Base-by-base conservation (phyloP, 108 stramenopile genomes). In the Seminavis robusta region DNA sequence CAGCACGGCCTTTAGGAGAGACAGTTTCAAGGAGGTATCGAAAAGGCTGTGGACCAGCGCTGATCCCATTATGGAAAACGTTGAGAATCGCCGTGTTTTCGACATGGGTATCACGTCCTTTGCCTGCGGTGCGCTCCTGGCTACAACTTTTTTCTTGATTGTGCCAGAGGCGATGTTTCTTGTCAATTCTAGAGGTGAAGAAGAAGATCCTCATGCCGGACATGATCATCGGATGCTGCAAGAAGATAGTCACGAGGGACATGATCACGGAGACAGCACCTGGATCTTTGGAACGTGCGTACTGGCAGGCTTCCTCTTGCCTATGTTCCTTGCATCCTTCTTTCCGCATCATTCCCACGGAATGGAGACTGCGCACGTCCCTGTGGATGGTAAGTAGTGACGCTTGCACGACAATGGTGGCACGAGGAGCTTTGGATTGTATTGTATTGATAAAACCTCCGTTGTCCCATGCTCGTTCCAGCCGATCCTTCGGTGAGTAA, bases 281-380 rank as follows among this genome's bases (percentile, higher is more conserved):
- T 86, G 87, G 73, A 68, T 73, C 48, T 89, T 81, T 38, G 91
- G 91, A 15, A 51, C 65, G 8, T 47, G 72, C n/a, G 24, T 93
- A 23, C 36, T 93, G 34, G 83, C 65, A 27, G 91, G 91, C 13
- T 85, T 83, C 43, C 52, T 83, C 13, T 46, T 89, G 29, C 85
- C 88, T 10, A 6, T 81, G 21, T n/a, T 92, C 23, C 33, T 81
- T 8, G 43, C 54, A 11, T 31, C 69, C 33, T 26, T 86, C 34
- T 80, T 85, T 32, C 81, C 77, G 20, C 4, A n/a, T 2, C n/a
- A n/a, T n/a, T n/a, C n/a, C n/a, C n/a, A n/a, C n/a, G n/a, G n/a
- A n/a, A n/a, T n/a, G n/a, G n/a, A n/a, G n/a, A n/a, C n/a, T n/a
- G n/a, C n/a, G n/a, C n/a, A n/a, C n/a, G n/a, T n/a, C n/a, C n/a